phyloP scores from a whole-genome alignment of 371 early-diverging fungal species.

The Neoconidiobolus thromboides region DNA sequence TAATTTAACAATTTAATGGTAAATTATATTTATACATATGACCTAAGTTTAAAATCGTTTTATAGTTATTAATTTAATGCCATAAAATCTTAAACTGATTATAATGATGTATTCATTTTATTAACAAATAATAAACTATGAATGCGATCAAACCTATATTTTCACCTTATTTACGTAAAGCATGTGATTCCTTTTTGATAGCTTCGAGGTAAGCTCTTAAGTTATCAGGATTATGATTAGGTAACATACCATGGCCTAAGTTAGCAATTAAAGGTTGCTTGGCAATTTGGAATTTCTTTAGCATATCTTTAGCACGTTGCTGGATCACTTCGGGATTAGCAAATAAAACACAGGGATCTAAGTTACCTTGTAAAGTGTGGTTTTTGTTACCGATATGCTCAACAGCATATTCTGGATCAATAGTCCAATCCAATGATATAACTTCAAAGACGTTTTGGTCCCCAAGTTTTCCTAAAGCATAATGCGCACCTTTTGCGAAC shows the following conservation, averaged over 20 bases:
- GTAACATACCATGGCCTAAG: slow-evolving; percentile 71
- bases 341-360: slow-evolving; percentile 76
- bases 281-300: slow-evolving; percentile 52
- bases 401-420: slow-evolving; percentile 51
- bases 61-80: no score
- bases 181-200: neutral
- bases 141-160: no score
- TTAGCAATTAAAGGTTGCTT: slow-evolving; percentile 70
- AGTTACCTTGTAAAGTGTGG: slow-evolving; percentile 85
- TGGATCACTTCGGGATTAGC: slow-evolving; percentile 55
- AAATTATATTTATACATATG: no score
- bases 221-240: slow-evolving; percentile 9
- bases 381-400: slow-evolving; percentile 18
- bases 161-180: no score
- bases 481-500: slow-evolving; percentile 85
- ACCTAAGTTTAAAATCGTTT: no score
- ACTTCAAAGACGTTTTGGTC: slow-evolving; percentile 51
- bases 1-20: no score
- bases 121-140: no score
- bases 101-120: no score
- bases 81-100: no score
- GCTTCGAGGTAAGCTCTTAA: slow-evolving; percentile 7
- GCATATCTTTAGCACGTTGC: slow-evolving; percentile 54
- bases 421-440: slow-evolving; percentile 81
- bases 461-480: slow-evolving; percentile 50